These are phyloP conservation scores for Penicillium tannophilum DNA, from an alignment of 495 filamentous ascomycete species.

Conservation along the genomic window DNA sequence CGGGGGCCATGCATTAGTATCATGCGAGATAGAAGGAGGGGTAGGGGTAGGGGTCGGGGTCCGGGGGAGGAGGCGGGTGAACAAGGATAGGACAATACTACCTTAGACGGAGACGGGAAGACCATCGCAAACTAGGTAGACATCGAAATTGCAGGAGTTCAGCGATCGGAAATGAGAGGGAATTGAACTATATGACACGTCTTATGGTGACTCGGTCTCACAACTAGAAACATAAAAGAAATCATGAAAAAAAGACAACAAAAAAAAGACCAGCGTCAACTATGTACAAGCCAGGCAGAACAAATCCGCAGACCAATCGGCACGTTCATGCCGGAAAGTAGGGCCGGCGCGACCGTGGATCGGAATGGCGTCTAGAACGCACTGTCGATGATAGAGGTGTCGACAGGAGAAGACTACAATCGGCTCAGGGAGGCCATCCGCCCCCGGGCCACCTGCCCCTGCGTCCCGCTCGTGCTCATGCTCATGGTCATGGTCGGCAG, in stretches of 20 bases:
- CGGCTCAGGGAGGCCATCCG: constrained; percentile 25
- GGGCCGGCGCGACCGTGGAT: constrained; percentile 20
- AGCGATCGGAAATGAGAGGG: not conserved
- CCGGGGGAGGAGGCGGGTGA: too few relatives aligned
- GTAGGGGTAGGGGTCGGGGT: too few relatives aligned
- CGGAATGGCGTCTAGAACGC: constrained; percentile 37
- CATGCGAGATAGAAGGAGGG: not conserved
- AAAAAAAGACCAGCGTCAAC: constrained; percentile 7
- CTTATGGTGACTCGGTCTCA: not conserved
- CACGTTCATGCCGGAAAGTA: constrained; percentile 24
- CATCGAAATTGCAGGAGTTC: not conserved
- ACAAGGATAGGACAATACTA: not conserved
- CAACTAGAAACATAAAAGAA: not conserved
- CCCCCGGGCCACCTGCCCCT: not conserved
- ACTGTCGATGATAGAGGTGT: constrained; percentile 55
- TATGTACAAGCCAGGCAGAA: constrained; percentile 46
- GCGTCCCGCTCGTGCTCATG: not conserved
- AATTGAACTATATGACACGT: not conserved
- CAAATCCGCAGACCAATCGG: constrained; percentile 38
- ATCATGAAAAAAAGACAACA: constrained; percentile 2
- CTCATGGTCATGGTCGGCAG: constrained; percentile 19
- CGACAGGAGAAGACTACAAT: constrained; percentile 57
- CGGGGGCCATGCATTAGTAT: constrained; percentile 1
- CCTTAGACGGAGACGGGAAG: constrained; percentile 5
- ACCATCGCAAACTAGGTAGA: not conserved